Evolutionary conservation across 495 filamentous ascomycete genomes (phyloP), one percentile per base, ranked within the genome.

Genomic region (Penicillium roqueforti): DNA sequence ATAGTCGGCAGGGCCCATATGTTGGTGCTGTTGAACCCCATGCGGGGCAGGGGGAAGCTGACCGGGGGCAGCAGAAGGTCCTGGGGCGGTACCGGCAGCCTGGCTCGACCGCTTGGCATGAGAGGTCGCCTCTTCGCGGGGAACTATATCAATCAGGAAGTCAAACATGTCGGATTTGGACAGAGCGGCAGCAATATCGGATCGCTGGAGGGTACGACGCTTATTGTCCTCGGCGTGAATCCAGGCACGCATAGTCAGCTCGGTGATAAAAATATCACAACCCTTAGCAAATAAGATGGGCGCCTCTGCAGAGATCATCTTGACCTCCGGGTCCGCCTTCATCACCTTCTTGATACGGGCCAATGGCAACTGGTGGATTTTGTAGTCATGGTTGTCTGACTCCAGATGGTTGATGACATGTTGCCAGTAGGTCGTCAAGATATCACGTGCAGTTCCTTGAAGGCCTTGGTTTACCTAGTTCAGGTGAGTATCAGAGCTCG

Each of bases 121-220:
- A 55, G 83, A 80, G 44, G 85, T 79, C 18, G 93, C 91, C 64
- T 98, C 93, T 68, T 98, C 93, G 34, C 93, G 84, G 5, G 93
- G 93, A 7, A 98, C 93, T 54, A 98, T 98, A 70, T 98, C 93
- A 68, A 98, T 98, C 49, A 98, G 79, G 73, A 98, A 98, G 75
- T 98, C 93, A 72, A 98, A 98, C 93, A 98, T 97, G 71, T 98
- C 93, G 32, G 90, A 95, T 74, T 97, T 97, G 52, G 91, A 87
- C 28, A 98, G 79, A 14, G 93, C 93, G 23, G 88, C 91, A 46
- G 93, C 93, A 68, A 98, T 98, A 65, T 98, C 93, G 42, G 89
- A 95, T 40, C 93, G 84, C 71, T 98, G 93, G 31, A 98, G 79
- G 2, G 93, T 98, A 11, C 93, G 86, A 13, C 93, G 81, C 76